Evolutionary conservation across 768 basidiomycete genomes (phyloP).

Genomic region (Phanerochaete sordida): DNA sequence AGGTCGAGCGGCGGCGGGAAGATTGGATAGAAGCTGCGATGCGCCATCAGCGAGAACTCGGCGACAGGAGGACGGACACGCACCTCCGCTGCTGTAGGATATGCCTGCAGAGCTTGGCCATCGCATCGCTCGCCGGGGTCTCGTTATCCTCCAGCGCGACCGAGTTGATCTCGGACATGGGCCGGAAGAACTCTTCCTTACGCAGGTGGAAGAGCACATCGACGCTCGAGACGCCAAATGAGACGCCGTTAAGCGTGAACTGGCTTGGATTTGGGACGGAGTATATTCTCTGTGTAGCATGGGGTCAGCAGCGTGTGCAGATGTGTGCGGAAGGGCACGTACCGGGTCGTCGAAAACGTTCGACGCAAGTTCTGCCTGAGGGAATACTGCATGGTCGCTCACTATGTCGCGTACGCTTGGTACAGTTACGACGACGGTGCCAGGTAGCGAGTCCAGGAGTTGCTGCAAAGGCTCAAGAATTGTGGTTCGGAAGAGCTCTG

Average conservation of each 20-base stretch:
- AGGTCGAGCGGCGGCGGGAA: conserved; percentile 82
- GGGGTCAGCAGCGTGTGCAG: neutral
- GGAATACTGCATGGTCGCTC: conserved; percentile 78
- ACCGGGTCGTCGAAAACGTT: conserved; percentile 51
- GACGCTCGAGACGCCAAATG: conserved; percentile 77
- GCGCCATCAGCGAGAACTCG: neutral
- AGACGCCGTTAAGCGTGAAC: conserved; percentile 82
- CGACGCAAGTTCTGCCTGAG: conserved; percentile 63
- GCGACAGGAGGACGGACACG: conserved; percentile 9
- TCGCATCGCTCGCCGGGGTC: conserved; percentile 52
- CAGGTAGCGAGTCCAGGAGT: conserved; percentile 59
- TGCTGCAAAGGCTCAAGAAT: conserved; percentile 55
- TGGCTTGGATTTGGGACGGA: conserved; percentile 83
- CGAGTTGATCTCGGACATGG: conserved; percentile 59
- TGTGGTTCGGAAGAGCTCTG: conserved; percentile 63
- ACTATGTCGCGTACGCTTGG: conserved; percentile 83
- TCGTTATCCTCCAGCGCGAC: conserved; percentile 16
- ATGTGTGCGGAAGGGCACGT: conserved; percentile 20
- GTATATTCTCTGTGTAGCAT: conserved; percentile 56
- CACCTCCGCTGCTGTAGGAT: conserved; percentile 87
- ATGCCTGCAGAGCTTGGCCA: conserved; percentile 77
- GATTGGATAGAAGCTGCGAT: conserved; percentile 84
- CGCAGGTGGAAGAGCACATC: conserved; percentile 89
- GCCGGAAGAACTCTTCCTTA: conserved; percentile 75
- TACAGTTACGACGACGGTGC: conserved; percentile 71